Evolutionary conservation across 371 early-diverging fungal genomes (phyloP), one percentile per base, ranked within the genome.

Genomic region (Rhizopus delemar): DNA sequence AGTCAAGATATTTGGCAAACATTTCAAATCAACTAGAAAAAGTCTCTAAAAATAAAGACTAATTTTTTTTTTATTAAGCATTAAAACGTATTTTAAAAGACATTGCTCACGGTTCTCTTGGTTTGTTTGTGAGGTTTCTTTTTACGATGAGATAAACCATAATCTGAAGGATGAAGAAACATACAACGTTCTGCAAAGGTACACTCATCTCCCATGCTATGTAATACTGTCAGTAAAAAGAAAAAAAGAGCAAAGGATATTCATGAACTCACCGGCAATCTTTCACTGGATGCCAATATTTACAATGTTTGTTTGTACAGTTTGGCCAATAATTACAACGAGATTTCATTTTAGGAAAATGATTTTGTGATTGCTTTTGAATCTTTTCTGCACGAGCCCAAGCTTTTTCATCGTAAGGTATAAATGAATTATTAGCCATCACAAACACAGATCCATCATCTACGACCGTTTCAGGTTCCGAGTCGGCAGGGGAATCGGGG

Each of bases 241-340:
- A 62, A 34, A 58, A 9, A 35, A 43, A 22, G 38, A 46, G n/a
- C 12, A 35, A 38, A 29, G 32, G 43, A 31, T 12, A 33, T 7
- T 28, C 5, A 33, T n/a, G 22, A 22, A 36, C 66, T 68, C 80
- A 83, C 83, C 80, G 73, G 75, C 84, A 84, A 28, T 69, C 72
- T 39, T 65, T 64, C 2, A 70, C 59, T 13, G 85, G 82, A 54
- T 84, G 85, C 9, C 68, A 70, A 58, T 74, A 84, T 59, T 84
- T 84, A 75, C 85, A 84, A 50, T 81, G 74, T 53, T 82, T 81
- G 67, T 84, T 84, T 28, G 82, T 84, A 60, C 85, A 84, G 41
- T 70, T 67, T 8, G 84, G 84, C 84, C 84, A 84, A 59, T 75
- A 79, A 48, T 69, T 66, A 62, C 84, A 84, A 5, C 84, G 72